Base-by-base conservation (phyloP, 2,329 filamentous ascomycete genomes). In the Helotiales sp. region DNA sequence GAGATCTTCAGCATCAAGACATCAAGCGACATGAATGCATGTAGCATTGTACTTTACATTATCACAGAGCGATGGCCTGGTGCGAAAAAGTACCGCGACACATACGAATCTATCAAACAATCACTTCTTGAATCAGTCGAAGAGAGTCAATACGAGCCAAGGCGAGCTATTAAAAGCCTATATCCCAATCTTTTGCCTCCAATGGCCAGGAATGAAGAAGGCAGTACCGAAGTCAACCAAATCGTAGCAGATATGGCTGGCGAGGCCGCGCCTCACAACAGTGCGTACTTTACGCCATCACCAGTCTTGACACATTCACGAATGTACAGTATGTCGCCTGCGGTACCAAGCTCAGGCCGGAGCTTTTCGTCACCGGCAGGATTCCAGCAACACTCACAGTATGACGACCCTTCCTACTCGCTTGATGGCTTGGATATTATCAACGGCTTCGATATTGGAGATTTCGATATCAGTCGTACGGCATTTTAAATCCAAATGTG, bases 11-110 rank as follows among this genome's bases (percentile, higher is more conserved):
- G 29, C 34, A 65, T 63, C 29, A 57, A 40, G 9, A 60, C 60
- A 9, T 62, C 52, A 17, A 69, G 68, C 46, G 66, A 69, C 50
- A 66, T 71, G 48, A 67, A 66, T 51, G 65, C 67, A 1, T 67
- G 66, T 31, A 62, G 58, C 31, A 67, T 66, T 34, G 62, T 67
- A 10, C 52, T 67, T 1, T 67, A 63, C 38, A 59, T 67, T 24
- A 67, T 67, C 24, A 61, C 66, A 5, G 64, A 67, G 53, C 58
- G 66, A 25, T 62, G 59, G 59, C 56, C 49, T 12, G 52, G 29
- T 6, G 59, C 56, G 5, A 56, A 51, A 19, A 58, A 57, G 29
- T 62, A 62, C 36, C 29, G 56, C 36, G 54, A 62, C 47, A 50
- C 56, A 9, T 62, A 56, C 19, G 56, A 62, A 47, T 44, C 30